These are phyloP conservation scores for Aspergillus biplanus DNA, from an alignment of 495 filamentous ascomycete genomes.

Conservation along the genomic window DNA sequence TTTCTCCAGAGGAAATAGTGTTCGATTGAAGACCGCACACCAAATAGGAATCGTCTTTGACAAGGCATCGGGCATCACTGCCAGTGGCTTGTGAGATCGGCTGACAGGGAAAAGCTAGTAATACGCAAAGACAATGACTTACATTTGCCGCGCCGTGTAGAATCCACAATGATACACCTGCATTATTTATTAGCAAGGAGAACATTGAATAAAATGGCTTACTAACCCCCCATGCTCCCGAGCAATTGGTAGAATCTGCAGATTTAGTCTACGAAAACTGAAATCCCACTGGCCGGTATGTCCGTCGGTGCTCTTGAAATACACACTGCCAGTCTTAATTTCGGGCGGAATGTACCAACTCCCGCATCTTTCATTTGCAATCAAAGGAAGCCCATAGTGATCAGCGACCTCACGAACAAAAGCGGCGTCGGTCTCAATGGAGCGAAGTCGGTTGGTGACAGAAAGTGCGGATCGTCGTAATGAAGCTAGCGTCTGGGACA, in stretches of 20 bases:
- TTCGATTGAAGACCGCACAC: conserved; percentile 80
- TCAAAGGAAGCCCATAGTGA: conserved; percentile 67
- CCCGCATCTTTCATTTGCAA: conserved; percentile 92
- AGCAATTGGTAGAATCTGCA: conserved; percentile 71
- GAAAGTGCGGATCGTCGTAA: conserved; percentile 77
- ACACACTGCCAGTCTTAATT: conserved; percentile 70
- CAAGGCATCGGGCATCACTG: conserved; percentile 88
- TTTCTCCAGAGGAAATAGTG: conserved; percentile 67
- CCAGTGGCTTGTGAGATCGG: conserved; percentile 33
- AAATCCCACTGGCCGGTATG: conserved; percentile 90
- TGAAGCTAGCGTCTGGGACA: conserved; percentile 51
- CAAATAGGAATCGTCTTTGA: conserved; percentile 94
- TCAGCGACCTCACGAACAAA: conserved; percentile 64
- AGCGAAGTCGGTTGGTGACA: conserved; percentile 76
- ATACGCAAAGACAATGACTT: conserved; percentile 33
- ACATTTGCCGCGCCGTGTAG: conserved; percentile 90
- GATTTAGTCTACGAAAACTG: conserved; percentile 79
- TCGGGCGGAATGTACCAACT: conserved; percentile 88
- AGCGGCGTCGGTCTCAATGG: conserved; percentile 67
- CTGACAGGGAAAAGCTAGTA: conserved; percentile 15
- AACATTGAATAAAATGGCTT: conserved; percentile 14
- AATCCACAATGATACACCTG: conserved; percentile 91
- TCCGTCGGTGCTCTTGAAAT: conserved; percentile 98
- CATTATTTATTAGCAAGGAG: conserved; percentile 16
- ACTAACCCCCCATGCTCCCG: conserved; percentile 66